A percentile compares a stretch with the other conserved stretches of the same genome.
phyloP scores from a whole-genome alignment of 2,329 filamentous ascomycete genomes.

The Verticillium nonalfalfae region DNA sequence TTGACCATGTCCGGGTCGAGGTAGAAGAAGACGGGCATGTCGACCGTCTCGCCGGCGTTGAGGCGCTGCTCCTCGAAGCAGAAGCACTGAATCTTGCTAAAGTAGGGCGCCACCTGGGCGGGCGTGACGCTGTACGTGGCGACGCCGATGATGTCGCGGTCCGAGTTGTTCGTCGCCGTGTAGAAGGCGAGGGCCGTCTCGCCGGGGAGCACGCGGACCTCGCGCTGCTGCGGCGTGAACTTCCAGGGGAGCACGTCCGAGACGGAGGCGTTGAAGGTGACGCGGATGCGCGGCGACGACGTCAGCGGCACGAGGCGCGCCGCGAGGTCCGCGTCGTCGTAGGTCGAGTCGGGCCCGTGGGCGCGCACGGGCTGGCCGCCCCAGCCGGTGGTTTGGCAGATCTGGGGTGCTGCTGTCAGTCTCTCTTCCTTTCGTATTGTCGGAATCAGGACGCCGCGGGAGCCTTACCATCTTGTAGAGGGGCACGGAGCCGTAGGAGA shows the following conservation, averaged over 20 bases:
- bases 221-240: conserved; percentile 91
- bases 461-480: conserved; percentile 74
- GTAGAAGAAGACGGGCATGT: conserved; percentile 99
- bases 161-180: conserved; percentile 86
- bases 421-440: conserved; percentile 5
- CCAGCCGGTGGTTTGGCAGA: conserved; percentile 84
- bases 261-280: conserved; percentile 93
- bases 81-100: conserved; percentile 99
- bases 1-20: conserved; percentile 92
- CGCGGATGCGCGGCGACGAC: conserved; percentile 76
- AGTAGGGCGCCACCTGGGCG: conserved; percentile 92
- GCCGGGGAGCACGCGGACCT: conserved; percentile 89
- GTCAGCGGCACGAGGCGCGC: conserved; percentile 75
- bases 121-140: conserved; percentile 97
- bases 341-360: conserved; percentile 45
- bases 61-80: conserved; percentile 97
- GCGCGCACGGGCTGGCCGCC: conserved; percentile 88
- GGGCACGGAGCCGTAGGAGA: conserved; percentile 79
- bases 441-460: not conserved
- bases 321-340: conserved; percentile 54
- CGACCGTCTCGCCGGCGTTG: conserved; percentile 91
- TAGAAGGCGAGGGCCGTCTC: conserved; percentile 98
- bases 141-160: conserved; percentile 93
- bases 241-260: conserved; percentile 97
- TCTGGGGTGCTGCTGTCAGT: conserved; percentile 35